These are phyloP conservation scores for Gnaphalium uliginosum DNA, from an alignment of 129 eudicot species.

Conservation along the genomic window DNA sequence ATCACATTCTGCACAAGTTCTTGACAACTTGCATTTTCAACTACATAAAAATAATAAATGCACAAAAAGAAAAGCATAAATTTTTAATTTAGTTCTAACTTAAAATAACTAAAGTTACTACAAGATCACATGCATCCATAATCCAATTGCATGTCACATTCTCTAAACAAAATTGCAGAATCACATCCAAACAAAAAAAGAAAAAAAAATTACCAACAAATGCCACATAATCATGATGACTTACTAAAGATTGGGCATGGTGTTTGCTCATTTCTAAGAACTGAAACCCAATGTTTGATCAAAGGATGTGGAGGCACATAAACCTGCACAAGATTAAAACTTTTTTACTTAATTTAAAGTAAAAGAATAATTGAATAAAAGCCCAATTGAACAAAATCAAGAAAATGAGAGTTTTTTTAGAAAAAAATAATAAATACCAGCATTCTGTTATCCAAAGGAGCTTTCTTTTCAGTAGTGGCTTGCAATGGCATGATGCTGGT, in stretches of 20 bases:
- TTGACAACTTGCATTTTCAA: background rate
- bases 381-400: background rate
- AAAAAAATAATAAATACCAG: constrained; percentile 22
- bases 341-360: background rate
- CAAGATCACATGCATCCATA: background rate
- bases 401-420: background rate
- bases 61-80: background rate
- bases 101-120: background rate
- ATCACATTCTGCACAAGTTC: background rate
- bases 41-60: background rate
- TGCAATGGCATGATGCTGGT: constrained; percentile 34
- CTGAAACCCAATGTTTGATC: constrained; percentile 98
- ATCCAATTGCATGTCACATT: constrained; percentile 14
- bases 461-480: constrained; percentile 43
- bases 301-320: constrained; percentile 96
- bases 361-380: background rate
- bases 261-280: constrained; percentile 90
- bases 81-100: background rate
- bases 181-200: background rate
- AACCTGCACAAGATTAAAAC: constrained; percentile 39
- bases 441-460: constrained; percentile 44
- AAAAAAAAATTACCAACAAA: background rate
- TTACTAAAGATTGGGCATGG: constrained; percentile 84
- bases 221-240: constrained; percentile 21
- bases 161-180: background rate